A percentile compares a stretch with the other conserved stretches of the same genome.
phyloP scores from a whole-genome alignment of 192 early-diverging fungal species.

The Linnemannia hyalina region DNA sequence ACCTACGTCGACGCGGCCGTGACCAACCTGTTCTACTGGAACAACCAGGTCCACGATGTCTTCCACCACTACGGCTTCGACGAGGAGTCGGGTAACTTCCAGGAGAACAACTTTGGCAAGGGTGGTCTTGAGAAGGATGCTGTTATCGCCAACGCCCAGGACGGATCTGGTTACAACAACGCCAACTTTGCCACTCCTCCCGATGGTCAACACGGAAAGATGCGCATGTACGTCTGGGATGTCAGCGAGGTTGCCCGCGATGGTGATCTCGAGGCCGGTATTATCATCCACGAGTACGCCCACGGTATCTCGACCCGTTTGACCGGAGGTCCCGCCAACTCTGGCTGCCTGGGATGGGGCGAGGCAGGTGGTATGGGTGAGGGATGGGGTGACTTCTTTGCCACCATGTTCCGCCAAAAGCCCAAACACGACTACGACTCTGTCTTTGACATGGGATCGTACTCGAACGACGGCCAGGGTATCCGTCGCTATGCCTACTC shows the following conservation, averaged over 20 bases:
- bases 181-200: conserved; percentile 97
- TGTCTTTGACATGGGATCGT: conserved; percentile 84
- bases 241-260: conserved; percentile 78
- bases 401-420: conserved; percentile 82
- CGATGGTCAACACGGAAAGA: conserved; percentile 90
- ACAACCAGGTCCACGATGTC: conserved; percentile 92
- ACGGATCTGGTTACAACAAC: conserved; percentile 92
- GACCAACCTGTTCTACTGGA: conserved; percentile 93
- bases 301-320: conserved; percentile 95
- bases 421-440: conserved; percentile 66
- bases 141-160: conserved; percentile 93
- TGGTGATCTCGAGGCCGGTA: conserved; percentile 92
- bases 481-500: conserved; percentile 92
- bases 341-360: conserved; percentile 89
- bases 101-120: conserved; percentile 84
- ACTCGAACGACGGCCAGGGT: conserved; percentile 85
- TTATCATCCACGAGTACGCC: conserved; percentile 95
- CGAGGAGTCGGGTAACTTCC: conserved; percentile 95
- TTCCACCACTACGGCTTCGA: conserved; percentile 92
- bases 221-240: conserved; percentile 98
- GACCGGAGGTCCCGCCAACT: conserved; percentile 93
- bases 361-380: conserved; percentile 95
- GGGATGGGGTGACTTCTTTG: conserved; percentile 96
- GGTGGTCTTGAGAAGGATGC: conserved; percentile 84
- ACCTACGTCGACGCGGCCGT: conserved; percentile 86